Evolutionary conservation across 495 filamentous ascomycete genomes (phyloP), one percentile per base, ranked within the genome.

Genomic region (Hyaloscypha bicolor): DNA sequence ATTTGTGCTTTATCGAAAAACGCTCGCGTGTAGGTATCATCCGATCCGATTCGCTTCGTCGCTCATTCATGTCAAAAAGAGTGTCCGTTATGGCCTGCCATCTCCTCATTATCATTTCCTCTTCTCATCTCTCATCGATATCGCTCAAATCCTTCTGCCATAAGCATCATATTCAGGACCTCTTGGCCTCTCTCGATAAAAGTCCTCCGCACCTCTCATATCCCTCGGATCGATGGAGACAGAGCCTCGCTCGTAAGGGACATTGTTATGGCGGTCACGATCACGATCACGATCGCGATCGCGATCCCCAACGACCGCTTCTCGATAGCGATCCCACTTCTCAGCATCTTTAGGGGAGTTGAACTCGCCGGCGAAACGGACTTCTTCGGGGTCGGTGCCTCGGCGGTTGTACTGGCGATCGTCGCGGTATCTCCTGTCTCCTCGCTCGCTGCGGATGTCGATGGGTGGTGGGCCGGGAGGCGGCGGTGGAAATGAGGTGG

Each of bases 321-420:
- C 72, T n/a, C 65, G 68, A 33, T 64, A 65, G 6, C 72, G 53
- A 65, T 74, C 72, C 66, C 66, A 71, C 21, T 64, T 63, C 59
- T 74, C 72, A 6, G 72, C 69, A 60, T 74, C 72, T 21, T 67
- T 42, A 4, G 72, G 72, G 64, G 64, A 68, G 33, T 68, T 71
- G 53, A 71, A 63, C 22, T 71, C 69, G 25, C 57, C 67, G 12
- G 66, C 29, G 9, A 68, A 48, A 31, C 69, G 48, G 6, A 57
- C 22, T 9, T 74, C 72, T 31, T 71, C 72, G 16, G 35, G 35
- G 8, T 67, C 67, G 1, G 60, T 45, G 16, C 45, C 42, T 58
- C 62, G 29, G 14, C 64, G 35, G 33, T 60, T 60, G 55, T 62
- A 37, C 35, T 37, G 63, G 5, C 64, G 63, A 22, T 68, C 62